Conservation (phyloP, 2,329 filamentous ascomycete genomes). For the Colletotrichum karsti region DNA sequence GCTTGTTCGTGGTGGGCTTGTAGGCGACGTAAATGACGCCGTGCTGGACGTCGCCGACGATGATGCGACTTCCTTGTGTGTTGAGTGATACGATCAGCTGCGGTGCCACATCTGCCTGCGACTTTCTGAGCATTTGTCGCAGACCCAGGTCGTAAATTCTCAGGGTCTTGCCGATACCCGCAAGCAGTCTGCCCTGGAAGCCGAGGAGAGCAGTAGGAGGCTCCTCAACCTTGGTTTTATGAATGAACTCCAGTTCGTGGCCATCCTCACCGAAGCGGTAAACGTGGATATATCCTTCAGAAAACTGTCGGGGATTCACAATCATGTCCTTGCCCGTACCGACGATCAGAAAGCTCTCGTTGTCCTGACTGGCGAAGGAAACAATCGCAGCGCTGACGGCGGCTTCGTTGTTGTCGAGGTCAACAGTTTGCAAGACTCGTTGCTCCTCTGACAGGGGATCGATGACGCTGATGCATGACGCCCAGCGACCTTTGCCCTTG, state of each 20-base stretch:
- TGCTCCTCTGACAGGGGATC: constrained; percentile 81
- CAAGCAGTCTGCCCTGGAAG: constrained; percentile 90
- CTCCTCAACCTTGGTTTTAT: constrained; percentile 92
- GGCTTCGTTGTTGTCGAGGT: constrained; percentile 89
- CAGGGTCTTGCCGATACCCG: constrained; percentile 84
- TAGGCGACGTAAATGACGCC: constrained; percentile 93
- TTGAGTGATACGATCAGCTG: constrained; percentile 89
- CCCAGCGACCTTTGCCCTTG: constrained; percentile 85
- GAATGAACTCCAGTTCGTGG: constrained; percentile 90
- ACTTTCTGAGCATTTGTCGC: constrained; percentile 90
- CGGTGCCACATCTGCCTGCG: constrained; percentile 80
- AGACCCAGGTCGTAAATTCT: constrained; percentile 93
- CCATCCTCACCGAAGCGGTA: constrained; percentile 91
- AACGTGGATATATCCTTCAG: constrained; percentile 87
- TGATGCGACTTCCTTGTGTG: constrained; percentile 89
- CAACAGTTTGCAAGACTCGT: constrained; percentile 76
- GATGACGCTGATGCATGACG: constrained; percentile 92
- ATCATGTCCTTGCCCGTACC: constrained; percentile 93
- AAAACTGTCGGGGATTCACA: constrained; percentile 78
- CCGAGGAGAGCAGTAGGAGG: constrained; percentile 89
- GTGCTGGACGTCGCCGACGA: constrained; percentile 93
- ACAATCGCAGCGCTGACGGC: constrained; percentile 87
- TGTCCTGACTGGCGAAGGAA: constrained; percentile 86
- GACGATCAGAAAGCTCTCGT: constrained; percentile 91
- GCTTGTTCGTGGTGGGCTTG: constrained; percentile 88